Percentiles rank a stretch among this genome's conserved stretches.
These are phyloP conservation scores for Trichoderma gracile DNA, from an alignment of 2,329 filamentous ascomycete species.

Conservation along the genomic window DNA sequence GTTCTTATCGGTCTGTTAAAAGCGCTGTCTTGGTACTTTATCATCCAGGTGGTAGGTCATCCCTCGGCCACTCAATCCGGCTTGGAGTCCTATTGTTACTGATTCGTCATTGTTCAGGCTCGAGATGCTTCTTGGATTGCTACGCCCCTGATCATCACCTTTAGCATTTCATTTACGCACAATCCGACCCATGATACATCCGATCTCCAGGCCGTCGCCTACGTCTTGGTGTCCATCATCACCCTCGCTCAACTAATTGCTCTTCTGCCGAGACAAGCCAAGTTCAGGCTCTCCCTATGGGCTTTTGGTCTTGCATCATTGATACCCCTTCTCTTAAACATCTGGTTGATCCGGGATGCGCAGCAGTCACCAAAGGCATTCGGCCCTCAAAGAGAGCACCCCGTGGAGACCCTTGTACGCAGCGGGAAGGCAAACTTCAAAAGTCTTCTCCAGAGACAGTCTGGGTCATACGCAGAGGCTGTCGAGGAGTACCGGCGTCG, in stretches of 20 bases:
- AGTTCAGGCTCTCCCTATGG: slow-evolving; percentile 36
- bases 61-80: not conserved
- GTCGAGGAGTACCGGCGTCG: slow-evolving; percentile 47
- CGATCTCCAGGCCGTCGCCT: slow-evolving; percentile 32
- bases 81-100: fast-evolving
- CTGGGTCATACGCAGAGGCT: slow-evolving; percentile 40
- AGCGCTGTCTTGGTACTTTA: slow-evolving; percentile 41
- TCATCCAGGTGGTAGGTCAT: slow-evolving; percentile 36
- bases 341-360: slow-evolving; percentile 31
- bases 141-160: slow-evolving; percentile 36
- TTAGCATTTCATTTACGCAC: slow-evolving; percentile 36
- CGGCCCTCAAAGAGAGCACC: slow-evolving; percentile 34
- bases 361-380: slow-evolving; percentile 26
- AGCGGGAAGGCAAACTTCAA: slow-evolving; percentile 38
- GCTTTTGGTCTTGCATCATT: slow-evolving; percentile 35
- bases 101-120: slow-evolving; percentile 30
- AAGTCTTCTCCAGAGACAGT: slow-evolving; percentile 40
- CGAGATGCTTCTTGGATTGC: slow-evolving; percentile 37
- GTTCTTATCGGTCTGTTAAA: slow-evolving; percentile 36
- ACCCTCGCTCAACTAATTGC: slow-evolving; percentile 37
- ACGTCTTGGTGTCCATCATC: slow-evolving; percentile 35
- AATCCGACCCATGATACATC: slow-evolving; percentile 36
- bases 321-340: slow-evolving; percentile 36
- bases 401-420: slow-evolving; percentile 39
- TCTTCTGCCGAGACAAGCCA: slow-evolving; percentile 38